Percentiles rank a stretch among this genome's conserved stretches.
These are phyloP conservation scores for Fusarium ramigenum DNA, from an alignment of 2,329 filamentous ascomycete species.

Conservation along the genomic window DNA sequence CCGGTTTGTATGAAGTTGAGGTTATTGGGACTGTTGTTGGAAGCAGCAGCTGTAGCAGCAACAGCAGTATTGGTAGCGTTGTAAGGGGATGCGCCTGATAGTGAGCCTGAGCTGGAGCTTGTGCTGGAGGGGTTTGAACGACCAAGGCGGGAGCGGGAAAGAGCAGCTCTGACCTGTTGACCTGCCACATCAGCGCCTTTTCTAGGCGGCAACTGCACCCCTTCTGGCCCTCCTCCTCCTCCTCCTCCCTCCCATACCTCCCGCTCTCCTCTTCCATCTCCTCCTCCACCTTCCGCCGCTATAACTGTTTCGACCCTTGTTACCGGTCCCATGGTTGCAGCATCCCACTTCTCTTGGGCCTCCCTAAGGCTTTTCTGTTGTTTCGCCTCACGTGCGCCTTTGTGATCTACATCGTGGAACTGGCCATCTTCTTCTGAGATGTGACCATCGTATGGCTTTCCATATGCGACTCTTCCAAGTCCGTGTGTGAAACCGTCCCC, in stretches of 20 bases:
- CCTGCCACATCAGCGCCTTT: constrained; percentile 34
- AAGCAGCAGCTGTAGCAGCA: not conserved
- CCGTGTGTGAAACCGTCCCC: constrained; percentile 23
- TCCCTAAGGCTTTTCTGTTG: constrained; percentile 34
- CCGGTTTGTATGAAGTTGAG: constrained; percentile 37
- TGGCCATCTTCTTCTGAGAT: constrained; percentile 2
- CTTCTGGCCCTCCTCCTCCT: constrained; percentile 15
- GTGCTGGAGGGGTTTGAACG: constrained; percentile 32
- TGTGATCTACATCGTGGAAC: not conserved
- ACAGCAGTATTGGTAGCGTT: constrained; percentile 21
- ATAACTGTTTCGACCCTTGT: constrained; percentile 29
- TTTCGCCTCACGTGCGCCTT: constrained; percentile 21
- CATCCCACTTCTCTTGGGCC: constrained; percentile 37
- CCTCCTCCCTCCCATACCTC: not conserved
- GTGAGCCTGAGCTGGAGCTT: constrained; percentile 5
- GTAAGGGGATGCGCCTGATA: constrained; percentile 23
- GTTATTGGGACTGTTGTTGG: not conserved
- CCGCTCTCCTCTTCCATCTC: constrained; percentile 13
- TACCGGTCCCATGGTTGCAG: constrained; percentile 28
- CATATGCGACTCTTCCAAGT: constrained; percentile 9
- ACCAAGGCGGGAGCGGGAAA: constrained; percentile 30
- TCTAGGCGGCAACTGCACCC: constrained; percentile 32
- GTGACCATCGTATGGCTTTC: constrained; percentile 9
- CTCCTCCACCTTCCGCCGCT: constrained; percentile 24
- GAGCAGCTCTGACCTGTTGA: constrained; percentile 33